Base-by-base conservation (phyloP, 192 early-diverging fungal genomes). In the Backusella circina region DNA sequence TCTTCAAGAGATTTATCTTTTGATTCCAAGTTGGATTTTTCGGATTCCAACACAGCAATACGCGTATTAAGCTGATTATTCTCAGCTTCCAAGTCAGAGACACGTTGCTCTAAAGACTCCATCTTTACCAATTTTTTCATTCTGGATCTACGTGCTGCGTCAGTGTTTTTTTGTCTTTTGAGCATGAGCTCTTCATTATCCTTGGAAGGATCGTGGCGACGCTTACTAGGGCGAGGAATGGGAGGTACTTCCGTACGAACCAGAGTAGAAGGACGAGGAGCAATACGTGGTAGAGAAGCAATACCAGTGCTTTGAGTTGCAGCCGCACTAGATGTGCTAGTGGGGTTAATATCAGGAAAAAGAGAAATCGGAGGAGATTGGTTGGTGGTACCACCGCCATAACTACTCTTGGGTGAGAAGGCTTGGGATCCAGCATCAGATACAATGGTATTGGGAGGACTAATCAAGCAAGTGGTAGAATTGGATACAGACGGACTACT, bases 111-210 rank as follows among this genome's bases (percentile, higher is more conserved):
- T 13, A 96, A 88, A 33, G 82, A 83, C 79, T 90, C 91, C 72
- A 96, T 87, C 74, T 90, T 89, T 39, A 89, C 79, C 65, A 93
- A 80, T 84, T 95, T 96, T 85, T 92, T 90, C 76, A 92, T 83
- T 67, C 95, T 89, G 18, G 93, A 95, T 71, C 95, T 91, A 77
- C 95, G 93, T 15, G 95, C 95, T 9, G 95, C 93, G 69, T 96
- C 94, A 1, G 95, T 97, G 83, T 97, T 93, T 86, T 93, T 84
- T 47, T 80, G 80, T 72, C 83, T 77, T 77, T 84, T 84, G 32
- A 80, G 70, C 32, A 72, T 50, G 30, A 84, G 61, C 30, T 84
- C 83, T 32, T 82, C 83, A 5, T 23, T 7, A 31, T 74, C 73
- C n/a, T 65, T 66, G 38, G 21, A 5, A 7, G 39, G 28, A 21